Conservation (phyloP, 2,329 filamentous ascomycete genomes). For the Ophiostoma pallidulum region DNA sequence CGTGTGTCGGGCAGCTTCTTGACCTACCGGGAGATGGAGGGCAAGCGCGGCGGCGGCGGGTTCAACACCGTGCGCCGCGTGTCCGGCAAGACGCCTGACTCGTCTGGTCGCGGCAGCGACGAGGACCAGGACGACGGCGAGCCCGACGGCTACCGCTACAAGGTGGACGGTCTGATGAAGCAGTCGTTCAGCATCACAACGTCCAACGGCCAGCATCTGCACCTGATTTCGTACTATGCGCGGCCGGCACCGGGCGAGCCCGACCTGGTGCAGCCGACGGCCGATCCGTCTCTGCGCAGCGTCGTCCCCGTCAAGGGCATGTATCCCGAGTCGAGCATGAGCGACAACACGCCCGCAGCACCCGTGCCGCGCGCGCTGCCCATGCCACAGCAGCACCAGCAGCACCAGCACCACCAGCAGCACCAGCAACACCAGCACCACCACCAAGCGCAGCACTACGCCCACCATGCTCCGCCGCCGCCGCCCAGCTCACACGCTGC, state of each 20-base stretch:
- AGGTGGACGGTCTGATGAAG: conserved; percentile 96
- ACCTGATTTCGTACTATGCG: conserved; percentile 95
- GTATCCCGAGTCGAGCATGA: conserved; percentile 92
- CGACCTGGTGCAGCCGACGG: conserved; percentile 71
- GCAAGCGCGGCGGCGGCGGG: conserved; percentile 79
- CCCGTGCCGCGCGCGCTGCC: conserved; percentile 64
- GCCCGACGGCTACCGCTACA: conserved; percentile 87
- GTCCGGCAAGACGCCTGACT: conserved; percentile 72
- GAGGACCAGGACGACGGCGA: conserved; percentile 79
- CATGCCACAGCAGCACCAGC: conserved; percentile 43
- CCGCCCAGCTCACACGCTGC: no score
- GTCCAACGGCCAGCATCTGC: conserved; percentile 75
- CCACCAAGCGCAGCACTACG: conserved; percentile 13
- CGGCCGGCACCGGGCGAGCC: conserved; percentile 63
- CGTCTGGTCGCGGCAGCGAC: conserved; percentile 62
- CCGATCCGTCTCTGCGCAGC: conserved; percentile 67
- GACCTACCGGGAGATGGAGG: conserved; percentile 98
- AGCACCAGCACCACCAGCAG: no score
- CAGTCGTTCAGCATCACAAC: conserved; percentile 99
- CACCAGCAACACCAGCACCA: no score
- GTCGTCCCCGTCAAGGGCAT: conserved; percentile 87
- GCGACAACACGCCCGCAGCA: conserved; percentile 65
- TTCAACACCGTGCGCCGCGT: conserved; percentile 50
- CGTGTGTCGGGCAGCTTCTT: conserved; percentile 94
- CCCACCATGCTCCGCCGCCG: conserved; percentile 14